phyloP scores from a whole-genome alignment of 352 stramenopile species.

The Pilasporangium apinafurcum region DNA sequence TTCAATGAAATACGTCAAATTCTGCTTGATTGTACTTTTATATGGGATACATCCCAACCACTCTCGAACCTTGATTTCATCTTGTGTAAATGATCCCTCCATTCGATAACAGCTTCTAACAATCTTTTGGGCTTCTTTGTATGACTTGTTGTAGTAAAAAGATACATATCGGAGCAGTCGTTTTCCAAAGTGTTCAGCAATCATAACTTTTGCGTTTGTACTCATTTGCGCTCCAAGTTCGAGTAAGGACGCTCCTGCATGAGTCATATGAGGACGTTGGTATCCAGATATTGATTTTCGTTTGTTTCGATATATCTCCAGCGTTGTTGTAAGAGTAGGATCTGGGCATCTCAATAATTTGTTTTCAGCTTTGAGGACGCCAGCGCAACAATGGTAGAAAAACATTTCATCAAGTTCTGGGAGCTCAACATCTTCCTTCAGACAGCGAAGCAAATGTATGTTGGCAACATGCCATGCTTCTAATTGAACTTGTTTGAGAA shows the following conservation, averaged over 20 bases:
- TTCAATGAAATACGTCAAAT: slow-evolving; percentile 2
- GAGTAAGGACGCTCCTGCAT: too few species aligned
- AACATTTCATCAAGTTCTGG: slow-evolving; percentile 4
- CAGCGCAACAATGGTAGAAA: slow-evolving; percentile 6
- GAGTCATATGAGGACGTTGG: slow-evolving; percentile 1
- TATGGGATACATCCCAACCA: slow-evolving; percentile 1
- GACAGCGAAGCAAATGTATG: slow-evolving; percentile 6
- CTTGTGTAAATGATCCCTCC: background rate
- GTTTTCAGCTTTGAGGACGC: background rate
- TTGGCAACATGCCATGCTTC: slow-evolving; percentile 7
- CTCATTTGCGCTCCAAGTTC: background rate
- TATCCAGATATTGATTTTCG: background rate
- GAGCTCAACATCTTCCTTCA: slow-evolving; percentile 1
- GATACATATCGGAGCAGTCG: slow-evolving; percentile 1
- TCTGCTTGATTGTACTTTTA: slow-evolving; percentile 2
- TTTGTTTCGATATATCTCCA: slow-evolving; percentile 1
- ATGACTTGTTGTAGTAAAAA: background rate
- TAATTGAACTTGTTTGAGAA: slow-evolving; percentile 10
- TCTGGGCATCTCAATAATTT: background rate
- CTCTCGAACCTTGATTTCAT: background rate
- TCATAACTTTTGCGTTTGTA: slow-evolving; percentile 3
- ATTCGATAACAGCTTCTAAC: slow-evolving; percentile 2
- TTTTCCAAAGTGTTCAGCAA: slow-evolving; percentile 4
- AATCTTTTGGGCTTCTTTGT: background rate
- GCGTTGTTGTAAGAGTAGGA: slow-evolving; percentile 1